phyloP scores from a whole-genome alignment of 306 rosid species.

The Leucaena leucocephala region DNA sequence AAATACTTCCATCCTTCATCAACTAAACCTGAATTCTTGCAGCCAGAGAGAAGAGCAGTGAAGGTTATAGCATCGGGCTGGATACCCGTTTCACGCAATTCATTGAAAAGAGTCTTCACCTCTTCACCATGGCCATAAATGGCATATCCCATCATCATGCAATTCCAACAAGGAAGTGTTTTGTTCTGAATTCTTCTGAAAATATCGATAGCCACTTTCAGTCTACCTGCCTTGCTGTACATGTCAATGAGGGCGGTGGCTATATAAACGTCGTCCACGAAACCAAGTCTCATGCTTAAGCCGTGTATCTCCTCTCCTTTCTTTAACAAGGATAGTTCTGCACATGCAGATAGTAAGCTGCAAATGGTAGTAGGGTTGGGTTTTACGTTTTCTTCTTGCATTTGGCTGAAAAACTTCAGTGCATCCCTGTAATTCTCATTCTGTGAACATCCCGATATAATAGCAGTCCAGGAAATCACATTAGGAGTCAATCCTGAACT shows the following conservation, averaged over 20 bases:
- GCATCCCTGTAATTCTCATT: conserved; percentile 53
- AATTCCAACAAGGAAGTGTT: conserved; percentile 75
- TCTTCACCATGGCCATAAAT: conserved; percentile 60
- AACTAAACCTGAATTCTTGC: conserved; percentile 72
- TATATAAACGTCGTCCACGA: conserved; percentile 50
- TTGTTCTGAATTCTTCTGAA: conserved; percentile 58
- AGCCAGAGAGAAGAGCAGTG: conserved; percentile 71
- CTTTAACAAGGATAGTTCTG: conserved; percentile 58
- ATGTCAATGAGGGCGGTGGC: conserved; percentile 62
- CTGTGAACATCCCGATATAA: conserved; percentile 68
- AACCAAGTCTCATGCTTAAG: conserved; percentile 45
- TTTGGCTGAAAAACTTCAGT: conserved; percentile 53
- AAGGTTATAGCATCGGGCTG: conserved; percentile 66
- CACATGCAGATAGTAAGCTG: conserved; percentile 62
- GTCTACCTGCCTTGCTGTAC: conserved; percentile 69
- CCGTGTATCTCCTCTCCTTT: conserved; percentile 73
- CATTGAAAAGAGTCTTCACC: conserved; percentile 51
- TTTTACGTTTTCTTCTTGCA: conserved; percentile 62
- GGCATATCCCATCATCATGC: conserved; percentile 79
- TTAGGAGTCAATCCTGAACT: conserved; percentile 59
- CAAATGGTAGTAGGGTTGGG: conserved; percentile 61
- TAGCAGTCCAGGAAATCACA: conserved; percentile 77
- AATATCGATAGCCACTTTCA: conserved; percentile 49
- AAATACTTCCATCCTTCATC: conserved; percentile 71
- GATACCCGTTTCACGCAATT: conserved; percentile 45